Evolutionary conservation across 1,284 basidiomycete genomes (phyloP).

Genomic region (Porogramme epimiltina): DNA sequence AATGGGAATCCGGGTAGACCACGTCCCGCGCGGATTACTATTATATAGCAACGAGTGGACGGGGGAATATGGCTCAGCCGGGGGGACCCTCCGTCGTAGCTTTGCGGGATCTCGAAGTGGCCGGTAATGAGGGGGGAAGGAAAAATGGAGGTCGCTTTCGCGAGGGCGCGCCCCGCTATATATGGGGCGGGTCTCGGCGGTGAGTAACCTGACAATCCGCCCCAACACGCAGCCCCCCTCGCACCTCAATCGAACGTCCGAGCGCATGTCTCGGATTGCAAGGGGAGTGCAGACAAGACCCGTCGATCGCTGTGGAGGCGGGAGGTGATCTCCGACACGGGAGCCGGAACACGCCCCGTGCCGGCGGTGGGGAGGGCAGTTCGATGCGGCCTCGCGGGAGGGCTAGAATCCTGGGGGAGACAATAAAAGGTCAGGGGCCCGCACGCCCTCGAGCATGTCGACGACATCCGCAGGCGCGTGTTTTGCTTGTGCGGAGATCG

Average conservation of each 20-base stretch:
- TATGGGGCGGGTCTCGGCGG: background rate
- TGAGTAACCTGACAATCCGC: background rate
- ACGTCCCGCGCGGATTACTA: constrained; percentile 18
- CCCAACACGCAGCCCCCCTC: no score
- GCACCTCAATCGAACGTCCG: no score
- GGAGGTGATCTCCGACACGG: no score
- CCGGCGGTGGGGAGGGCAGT: background rate
- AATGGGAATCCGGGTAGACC: constrained; percentile 5
- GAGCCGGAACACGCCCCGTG: background rate
- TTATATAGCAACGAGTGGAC: constrained; percentile 16
- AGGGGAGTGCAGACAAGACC: constrained; percentile 15
- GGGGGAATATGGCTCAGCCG: constrained; percentile 7
- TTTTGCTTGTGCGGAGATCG: background rate
- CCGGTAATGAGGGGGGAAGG: background rate
- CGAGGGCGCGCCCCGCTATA: constrained; percentile 4
- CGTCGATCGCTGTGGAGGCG: constrained; percentile 7
- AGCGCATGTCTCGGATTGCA: constrained; percentile 5
- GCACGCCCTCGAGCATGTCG: constrained; percentile 3
- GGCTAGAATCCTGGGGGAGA: constrained; percentile 6
- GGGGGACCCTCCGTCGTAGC: constrained; percentile 4
- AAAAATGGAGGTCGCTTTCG: constrained; percentile 5
- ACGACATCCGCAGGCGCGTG: background rate
- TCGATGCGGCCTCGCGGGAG: background rate
- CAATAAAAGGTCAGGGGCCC: constrained; percentile 9
- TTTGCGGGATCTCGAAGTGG: background rate